phyloP scores from a whole-genome alignment of 2,329 filamentous ascomycete genomes.

The Rhinocladiella similis region DNA sequence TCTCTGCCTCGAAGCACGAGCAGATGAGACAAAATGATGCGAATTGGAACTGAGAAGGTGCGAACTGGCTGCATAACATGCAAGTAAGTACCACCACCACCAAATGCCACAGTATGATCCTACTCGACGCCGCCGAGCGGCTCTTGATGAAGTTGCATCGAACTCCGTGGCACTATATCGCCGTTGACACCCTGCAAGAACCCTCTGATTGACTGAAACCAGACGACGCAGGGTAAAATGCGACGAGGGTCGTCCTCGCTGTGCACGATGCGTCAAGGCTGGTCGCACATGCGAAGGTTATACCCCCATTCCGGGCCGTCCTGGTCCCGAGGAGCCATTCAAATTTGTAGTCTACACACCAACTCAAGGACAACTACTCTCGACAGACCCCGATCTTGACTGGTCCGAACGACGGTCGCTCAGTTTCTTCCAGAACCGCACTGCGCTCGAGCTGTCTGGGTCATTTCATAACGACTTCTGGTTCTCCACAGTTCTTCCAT shows the following conservation, averaged over 20 bases:
- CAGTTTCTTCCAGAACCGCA: constrained; percentile 32
- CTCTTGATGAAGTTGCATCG: background rate
- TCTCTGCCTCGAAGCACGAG: too few species aligned
- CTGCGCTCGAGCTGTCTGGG: constrained; percentile 30
- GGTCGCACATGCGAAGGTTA: constrained; percentile 34
- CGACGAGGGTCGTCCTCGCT: constrained; percentile 32
- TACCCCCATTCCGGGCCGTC: constrained; percentile 6
- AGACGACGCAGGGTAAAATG: constrained; percentile 31
- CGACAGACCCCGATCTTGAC: constrained; percentile 17
- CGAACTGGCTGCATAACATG: constrained; percentile 25
- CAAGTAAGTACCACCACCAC: constrained; percentile 18
- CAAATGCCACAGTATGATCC: background rate
- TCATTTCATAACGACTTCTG: constrained; percentile 33
- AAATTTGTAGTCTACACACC: constrained; percentile 22
- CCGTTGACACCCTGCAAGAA: background rate
- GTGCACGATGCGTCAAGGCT: constrained; percentile 31
- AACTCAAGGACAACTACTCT: background rate
- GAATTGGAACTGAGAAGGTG: constrained; percentile 24
- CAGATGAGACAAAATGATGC: constrained; percentile 11
- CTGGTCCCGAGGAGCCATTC: constrained; percentile 5
- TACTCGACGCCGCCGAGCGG: background rate
- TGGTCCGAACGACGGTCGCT: constrained; percentile 30
- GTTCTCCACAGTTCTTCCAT: constrained; percentile 29
- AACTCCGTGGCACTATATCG: background rate
- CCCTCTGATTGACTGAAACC: background rate